Percentiles rank a stretch among this genome's conserved stretches.
Evolutionary conservation across 1,139 yeast species (phyloP).

Genomic region (Zygotorulaspora mrakii): DNA sequence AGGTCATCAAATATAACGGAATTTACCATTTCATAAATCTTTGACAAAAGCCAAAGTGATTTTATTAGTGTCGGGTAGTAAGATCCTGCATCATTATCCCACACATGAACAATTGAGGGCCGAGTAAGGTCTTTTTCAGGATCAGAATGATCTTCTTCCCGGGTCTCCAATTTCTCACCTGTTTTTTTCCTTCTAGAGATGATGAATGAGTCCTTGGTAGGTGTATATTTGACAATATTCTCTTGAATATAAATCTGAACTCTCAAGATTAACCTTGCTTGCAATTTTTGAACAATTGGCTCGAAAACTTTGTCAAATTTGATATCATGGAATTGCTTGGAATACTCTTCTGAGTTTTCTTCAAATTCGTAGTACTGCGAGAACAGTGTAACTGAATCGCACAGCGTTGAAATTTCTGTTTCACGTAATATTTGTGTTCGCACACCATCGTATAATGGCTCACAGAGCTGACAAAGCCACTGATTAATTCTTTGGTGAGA

Average conservation of each 20-base stretch:
- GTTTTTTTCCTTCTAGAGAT: slow-evolving; percentile 46
- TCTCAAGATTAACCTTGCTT: slow-evolving; percentile 72
- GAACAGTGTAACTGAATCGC: slow-evolving; percentile 71
- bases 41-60: slow-evolving; percentile 67
- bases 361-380: slow-evolving; percentile 67
- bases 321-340: slow-evolving; percentile 35
- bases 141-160: slow-evolving; percentile 23
- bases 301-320: slow-evolving; percentile 59
- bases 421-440: slow-evolving; percentile 68
- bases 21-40: slow-evolving; percentile 74
- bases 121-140: slow-evolving; percentile 17
- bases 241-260: slow-evolving; percentile 70
- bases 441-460: slow-evolving; percentile 70
- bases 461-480: slow-evolving; percentile 63
- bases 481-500: slow-evolving; percentile 30
- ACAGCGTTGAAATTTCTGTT: slow-evolving; percentile 57
- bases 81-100: slow-evolving; percentile 32
- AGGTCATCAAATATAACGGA: slow-evolving; percentile 79
- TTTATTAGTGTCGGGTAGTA: slow-evolving; percentile 73
- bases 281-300: slow-evolving; percentile 73
- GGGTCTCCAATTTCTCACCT: slow-evolving; percentile 17
- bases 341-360: slow-evolving; percentile 38
- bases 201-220: slow-evolving; percentile 62
- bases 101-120: slow-evolving; percentile 14
- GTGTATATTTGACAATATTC: slow-evolving; percentile 62